A percentile compares a stretch with the other conserved stretches of the same genome.
These are phyloP conservation scores for Saturnispora silvae DNA, from an alignment of 805 yeast genomes.

Conservation along the genomic window DNA sequence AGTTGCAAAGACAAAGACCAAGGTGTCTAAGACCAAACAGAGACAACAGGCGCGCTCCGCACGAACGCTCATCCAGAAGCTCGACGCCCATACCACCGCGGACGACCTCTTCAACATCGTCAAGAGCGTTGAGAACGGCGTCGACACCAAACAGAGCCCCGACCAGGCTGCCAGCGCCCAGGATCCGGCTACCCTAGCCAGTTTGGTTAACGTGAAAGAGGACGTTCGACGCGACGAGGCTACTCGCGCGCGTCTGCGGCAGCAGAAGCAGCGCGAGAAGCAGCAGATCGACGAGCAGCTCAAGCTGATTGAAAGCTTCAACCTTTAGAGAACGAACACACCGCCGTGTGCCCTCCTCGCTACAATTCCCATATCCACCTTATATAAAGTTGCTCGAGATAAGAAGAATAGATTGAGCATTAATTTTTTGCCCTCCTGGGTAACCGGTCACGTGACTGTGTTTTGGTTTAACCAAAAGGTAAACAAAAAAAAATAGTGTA, in stretches of 20 bases:
- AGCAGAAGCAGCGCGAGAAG: constrained; percentile 27
- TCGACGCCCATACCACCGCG: constrained; percentile 18
- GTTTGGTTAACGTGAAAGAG: constrained; percentile 29
- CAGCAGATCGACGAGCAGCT: constrained; percentile 35
- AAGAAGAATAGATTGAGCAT: too few relatives aligned
- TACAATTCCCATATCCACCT: too few relatives aligned
- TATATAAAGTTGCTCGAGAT: too few relatives aligned
- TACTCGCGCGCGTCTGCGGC: constrained; percentile 14
- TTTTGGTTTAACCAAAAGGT: too few relatives aligned
- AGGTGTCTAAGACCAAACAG: constrained; percentile 16
- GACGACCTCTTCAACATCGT: constrained; percentile 17
- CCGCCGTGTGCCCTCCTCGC: too few relatives aligned
- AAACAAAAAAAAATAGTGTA: too few relatives aligned
- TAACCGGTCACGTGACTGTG: too few relatives aligned
- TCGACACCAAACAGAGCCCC: constrained; percentile 8
- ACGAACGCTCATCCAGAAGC: constrained; percentile 19
- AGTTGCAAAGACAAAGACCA: neutral
- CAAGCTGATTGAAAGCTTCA: constrained; percentile 38
- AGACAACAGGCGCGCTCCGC: constrained; percentile 17
- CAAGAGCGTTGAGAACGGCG: constrained; percentile 10
- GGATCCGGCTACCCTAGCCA: neutral
- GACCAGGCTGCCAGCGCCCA: neutral
- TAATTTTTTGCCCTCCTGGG: too few relatives aligned
- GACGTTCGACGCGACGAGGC: constrained; percentile 32
- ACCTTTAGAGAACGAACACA: constrained; percentile 17